phyloP scores from a whole-genome alignment of 2,329 filamentous ascomycete species.

The Colletotrichum paranaense region DNA sequence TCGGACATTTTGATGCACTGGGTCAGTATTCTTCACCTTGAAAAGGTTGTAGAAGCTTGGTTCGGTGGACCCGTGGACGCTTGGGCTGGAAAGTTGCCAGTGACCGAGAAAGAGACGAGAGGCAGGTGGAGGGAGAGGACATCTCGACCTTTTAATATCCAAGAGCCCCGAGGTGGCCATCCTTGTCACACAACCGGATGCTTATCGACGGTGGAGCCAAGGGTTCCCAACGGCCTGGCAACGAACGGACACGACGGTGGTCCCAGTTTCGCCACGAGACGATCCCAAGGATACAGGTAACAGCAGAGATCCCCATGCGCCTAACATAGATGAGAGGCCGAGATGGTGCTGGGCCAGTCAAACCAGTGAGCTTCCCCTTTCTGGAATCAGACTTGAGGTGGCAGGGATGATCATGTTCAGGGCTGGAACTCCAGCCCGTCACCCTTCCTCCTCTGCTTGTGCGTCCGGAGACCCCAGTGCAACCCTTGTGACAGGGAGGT shows the following conservation, averaged over 20 bases:
- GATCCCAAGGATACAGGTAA: constrained; percentile 3
- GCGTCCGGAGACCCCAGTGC: constrained; percentile 14
- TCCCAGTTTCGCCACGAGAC: constrained; percentile 29
- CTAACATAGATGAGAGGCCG: background rate
- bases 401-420: constrained; percentile 25
- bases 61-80: constrained; percentile 26
- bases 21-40: constrained; percentile 24
- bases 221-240: constrained; percentile 26
- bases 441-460: constrained; percentile 4
- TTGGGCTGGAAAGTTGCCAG: constrained; percentile 31
- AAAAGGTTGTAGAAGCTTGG: constrained; percentile 16
- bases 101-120: constrained; percentile 26
- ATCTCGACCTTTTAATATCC: constrained; percentile 25
- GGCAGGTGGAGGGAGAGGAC: background rate
- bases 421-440: constrained; percentile 20
- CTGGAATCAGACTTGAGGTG: constrained; percentile 5
- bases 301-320: constrained; percentile 5
- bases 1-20: constrained; percentile 31
- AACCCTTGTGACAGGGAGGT: constrained; percentile 6
- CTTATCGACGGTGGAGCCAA: constrained; percentile 26
- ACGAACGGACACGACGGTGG: background rate
- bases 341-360: background rate
- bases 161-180: background rate
- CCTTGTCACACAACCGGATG: background rate
- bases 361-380: background rate